Conservation (phyloP, 768 basidiomycete genomes). For the Psilocybe tampanensis region DNA sequence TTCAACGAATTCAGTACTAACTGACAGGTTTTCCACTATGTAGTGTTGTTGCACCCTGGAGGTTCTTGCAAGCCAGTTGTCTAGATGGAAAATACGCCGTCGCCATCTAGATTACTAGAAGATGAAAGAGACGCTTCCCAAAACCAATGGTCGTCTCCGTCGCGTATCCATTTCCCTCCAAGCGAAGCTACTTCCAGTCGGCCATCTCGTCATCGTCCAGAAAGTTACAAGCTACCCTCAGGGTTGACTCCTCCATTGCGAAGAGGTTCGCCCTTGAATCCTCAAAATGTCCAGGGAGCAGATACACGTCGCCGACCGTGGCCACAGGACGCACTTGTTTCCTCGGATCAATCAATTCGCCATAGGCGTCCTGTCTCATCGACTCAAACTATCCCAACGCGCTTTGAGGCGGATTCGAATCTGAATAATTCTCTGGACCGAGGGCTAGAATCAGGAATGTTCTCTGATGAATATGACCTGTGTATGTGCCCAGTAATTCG, state of each 20-base stretch:
- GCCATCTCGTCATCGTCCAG: conserved; percentile 20
- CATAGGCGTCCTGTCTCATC: conserved; percentile 26
- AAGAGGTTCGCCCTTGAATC: conserved; percentile 36
- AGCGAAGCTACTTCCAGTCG: conserved; percentile 20
- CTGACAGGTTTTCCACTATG: not conserved
- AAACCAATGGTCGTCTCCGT: conserved; percentile 14
- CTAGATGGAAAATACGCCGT: conserved; percentile 24
- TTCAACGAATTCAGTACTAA: not conserved
- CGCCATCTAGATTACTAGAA: conserved; percentile 13
- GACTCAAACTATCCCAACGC: conserved; percentile 5
- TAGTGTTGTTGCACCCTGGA: not conserved
- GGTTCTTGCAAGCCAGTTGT: not conserved
- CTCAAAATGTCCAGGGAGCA: conserved; percentile 27
- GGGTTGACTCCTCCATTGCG: conserved; percentile 28
- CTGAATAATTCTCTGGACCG: conserved; percentile 4
- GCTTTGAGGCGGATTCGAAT: conserved; percentile 7
- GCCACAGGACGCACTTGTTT: conserved; percentile 24
- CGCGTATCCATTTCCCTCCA: conserved; percentile 25
- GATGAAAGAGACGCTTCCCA: conserved; percentile 24
- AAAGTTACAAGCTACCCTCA: conserved; percentile 16
- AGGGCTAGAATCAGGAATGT: conserved; percentile 32
- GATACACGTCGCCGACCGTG: conserved; percentile 29
- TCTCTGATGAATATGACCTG: conserved; percentile 80
- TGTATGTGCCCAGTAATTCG: conserved; percentile 47
- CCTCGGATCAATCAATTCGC: conserved; percentile 24